Evolutionary conservation across 2,329 filamentous ascomycete genomes (phyloP).

Genomic region (Venturia carpophila): DNA sequence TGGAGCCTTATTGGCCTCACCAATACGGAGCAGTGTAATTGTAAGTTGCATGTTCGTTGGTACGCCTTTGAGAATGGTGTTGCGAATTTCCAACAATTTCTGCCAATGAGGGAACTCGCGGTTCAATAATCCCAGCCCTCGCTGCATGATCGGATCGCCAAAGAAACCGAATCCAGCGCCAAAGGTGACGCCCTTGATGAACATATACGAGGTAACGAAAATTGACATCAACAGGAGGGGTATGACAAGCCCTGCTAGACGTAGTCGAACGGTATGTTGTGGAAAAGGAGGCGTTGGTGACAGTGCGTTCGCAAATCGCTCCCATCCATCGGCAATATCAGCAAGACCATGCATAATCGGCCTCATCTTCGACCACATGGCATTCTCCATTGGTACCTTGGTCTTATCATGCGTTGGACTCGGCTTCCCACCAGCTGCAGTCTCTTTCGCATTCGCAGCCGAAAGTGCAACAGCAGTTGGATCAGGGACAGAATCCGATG

Average conservation of each 20-base stretch:
- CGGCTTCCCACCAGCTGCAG: slow-evolving; percentile 44
- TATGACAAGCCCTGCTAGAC: slow-evolving; percentile 39
- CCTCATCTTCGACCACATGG: slow-evolving; percentile 69
- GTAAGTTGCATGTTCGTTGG: slow-evolving; percentile 82
- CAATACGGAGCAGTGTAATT: slow-evolving; percentile 70
- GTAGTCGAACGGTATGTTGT: slow-evolving; percentile 36
- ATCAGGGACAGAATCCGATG: slow-evolving; percentile 51
- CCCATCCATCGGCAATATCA: slow-evolving; percentile 54
- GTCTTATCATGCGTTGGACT: slow-evolving; percentile 60
- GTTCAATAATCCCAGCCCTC: slow-evolving; percentile 53
- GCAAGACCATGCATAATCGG: slow-evolving; percentile 61
- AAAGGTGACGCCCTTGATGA: slow-evolving; percentile 57
- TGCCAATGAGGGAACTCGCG: slow-evolving; percentile 62
- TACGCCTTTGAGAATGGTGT: slow-evolving; percentile 70
- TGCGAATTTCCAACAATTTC: slow-evolving; percentile 63
- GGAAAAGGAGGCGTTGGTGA: slow-evolving; percentile 43
- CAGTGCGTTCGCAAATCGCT: slow-evolving; percentile 53
- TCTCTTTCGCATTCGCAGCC: slow-evolving; percentile 48
- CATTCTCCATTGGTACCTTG: slow-evolving; percentile 67
- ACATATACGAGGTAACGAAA: slow-evolving; percentile 43
- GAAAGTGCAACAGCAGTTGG: slow-evolving; percentile 48
- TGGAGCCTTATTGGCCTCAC: slow-evolving; percentile 72
- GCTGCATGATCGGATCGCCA: slow-evolving; percentile 63
- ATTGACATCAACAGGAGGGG: slow-evolving; percentile 38
- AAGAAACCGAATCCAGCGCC: slow-evolving; percentile 70